Conservation (phyloP, 148 eudicot genomes). For the Rheum nobile region DNA sequence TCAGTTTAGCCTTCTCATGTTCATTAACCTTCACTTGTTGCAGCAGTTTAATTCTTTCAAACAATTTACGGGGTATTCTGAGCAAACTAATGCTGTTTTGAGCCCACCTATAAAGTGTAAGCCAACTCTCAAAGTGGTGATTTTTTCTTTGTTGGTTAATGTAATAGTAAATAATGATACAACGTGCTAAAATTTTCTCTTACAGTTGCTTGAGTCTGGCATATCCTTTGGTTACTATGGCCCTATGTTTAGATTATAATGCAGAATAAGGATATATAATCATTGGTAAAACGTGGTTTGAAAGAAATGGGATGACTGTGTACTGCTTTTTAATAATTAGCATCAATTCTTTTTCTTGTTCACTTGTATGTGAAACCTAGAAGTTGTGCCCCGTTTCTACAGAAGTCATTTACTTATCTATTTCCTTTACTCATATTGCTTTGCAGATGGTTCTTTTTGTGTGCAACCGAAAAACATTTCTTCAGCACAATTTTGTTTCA, state of each 20-base stretch:
- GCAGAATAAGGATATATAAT: neutral
- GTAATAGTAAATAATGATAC: neutral
- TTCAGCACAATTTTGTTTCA: constrained; percentile 17
- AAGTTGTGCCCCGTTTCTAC: neutral
- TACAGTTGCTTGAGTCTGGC: neutral
- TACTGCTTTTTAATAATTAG: neutral
- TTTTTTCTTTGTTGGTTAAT: neutral
- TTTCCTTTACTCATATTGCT: neutral
- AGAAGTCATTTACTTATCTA: neutral
- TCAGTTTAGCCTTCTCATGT: neutral
- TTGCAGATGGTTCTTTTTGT: constrained; percentile 15
- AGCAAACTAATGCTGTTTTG: constrained; percentile 3
- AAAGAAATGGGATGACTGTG: neutral
- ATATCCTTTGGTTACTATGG: neutral
- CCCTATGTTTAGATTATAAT: neutral
- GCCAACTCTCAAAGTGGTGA: constrained; percentile 11
- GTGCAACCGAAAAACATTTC: constrained; percentile 15
- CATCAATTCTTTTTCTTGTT: neutral
- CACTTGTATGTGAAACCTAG: neutral
- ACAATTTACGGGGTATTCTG: constrained; percentile 12
- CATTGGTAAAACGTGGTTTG: neutral
- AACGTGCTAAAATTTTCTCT: neutral
- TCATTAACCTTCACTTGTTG: constrained; percentile 8
- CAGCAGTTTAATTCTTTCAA: constrained; percentile 18
- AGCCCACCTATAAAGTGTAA: constrained; percentile 30